A percentile compares a stretch with the other conserved stretches of the same genome.
These are phyloP conservation scores for Dentipellis fragilis DNA, from an alignment of 768 basidiomycete genomes.

Conservation along the genomic window DNA sequence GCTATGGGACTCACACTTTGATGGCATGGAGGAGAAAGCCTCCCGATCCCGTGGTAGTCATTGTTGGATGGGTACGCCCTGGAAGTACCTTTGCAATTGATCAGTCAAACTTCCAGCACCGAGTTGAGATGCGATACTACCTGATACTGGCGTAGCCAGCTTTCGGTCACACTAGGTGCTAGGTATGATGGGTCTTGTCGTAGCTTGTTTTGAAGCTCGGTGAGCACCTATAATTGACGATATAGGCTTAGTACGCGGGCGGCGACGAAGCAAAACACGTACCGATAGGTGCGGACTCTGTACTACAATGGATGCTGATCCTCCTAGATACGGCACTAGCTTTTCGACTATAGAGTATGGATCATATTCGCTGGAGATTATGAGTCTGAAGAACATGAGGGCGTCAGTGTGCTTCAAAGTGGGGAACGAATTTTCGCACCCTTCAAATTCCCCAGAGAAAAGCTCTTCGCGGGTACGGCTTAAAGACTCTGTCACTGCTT, in stretches of 20 bases:
- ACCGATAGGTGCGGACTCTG: conserved; percentile 80
- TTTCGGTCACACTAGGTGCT: conserved; percentile 72
- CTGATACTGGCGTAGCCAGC: conserved; percentile 86
- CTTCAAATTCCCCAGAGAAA: conserved; percentile 83
- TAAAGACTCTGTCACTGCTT: conserved; percentile 53
- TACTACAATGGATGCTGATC: conserved; percentile 80
- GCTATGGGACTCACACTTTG: conserved; percentile 57
- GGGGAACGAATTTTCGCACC: conserved; percentile 34
- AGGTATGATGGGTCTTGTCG: conserved; percentile 59
- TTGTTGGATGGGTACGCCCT: conserved; percentile 90
- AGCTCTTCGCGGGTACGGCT: conserved; percentile 64
- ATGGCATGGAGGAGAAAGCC: conserved; percentile 79
- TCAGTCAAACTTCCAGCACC: neutral
- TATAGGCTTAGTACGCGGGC: too few relatives aligned
- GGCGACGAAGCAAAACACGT: conserved; percentile 4
- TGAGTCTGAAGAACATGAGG: conserved; percentile 35
- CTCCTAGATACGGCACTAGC: conserved; percentile 67
- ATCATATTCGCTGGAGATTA: conserved; percentile 81
- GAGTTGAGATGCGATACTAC: conserved; percentile 18
- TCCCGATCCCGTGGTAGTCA: conserved; percentile 83
- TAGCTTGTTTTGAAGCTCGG: conserved; percentile 65
- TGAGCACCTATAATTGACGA: conserved; percentile 45
- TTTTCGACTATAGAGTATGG: conserved; percentile 70
- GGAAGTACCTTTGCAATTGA: conserved; percentile 57
- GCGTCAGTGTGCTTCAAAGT: neutral